Percentiles rank a stretch among this genome's conserved stretches.
These are phyloP conservation scores for Dothiorella sarmentorum DNA, from an alignment of 2,329 filamentous ascomycete genomes.

Conservation along the genomic window DNA sequence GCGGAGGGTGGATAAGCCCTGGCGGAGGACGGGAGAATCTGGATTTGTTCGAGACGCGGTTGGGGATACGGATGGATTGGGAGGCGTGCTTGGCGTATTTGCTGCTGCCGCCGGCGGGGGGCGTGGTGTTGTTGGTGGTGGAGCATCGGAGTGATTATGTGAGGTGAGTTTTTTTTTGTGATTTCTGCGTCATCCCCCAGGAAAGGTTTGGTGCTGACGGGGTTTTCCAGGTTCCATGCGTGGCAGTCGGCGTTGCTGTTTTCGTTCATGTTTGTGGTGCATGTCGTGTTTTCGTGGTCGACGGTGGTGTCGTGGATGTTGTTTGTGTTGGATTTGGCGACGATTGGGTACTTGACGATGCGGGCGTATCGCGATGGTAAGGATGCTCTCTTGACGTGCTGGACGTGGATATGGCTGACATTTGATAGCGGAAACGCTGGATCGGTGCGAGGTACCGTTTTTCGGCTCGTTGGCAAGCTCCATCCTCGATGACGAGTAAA, in stretches of 20 bases:
- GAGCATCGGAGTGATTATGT: conserved; percentile 98
- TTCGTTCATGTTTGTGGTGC: conserved; percentile 67
- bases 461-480: conserved; percentile 82
- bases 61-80: conserved; percentile 81
- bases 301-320: conserved; percentile 79
- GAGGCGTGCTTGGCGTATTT: conserved; percentile 91
- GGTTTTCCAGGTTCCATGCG: conserved; percentile 72
- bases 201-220: conserved; percentile 10
- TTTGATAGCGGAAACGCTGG: conserved; percentile 55
- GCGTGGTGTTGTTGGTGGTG: conserved; percentile 75
- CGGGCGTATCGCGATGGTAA: conserved; percentile 80
- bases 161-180: conserved; percentile 54
- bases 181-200: too few species aligned
- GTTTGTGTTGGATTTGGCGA: conserved; percentile 67
- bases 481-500: conserved; percentile 83
- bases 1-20: conserved; percentile 27
- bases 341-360: conserved; percentile 73
- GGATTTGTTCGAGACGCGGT: conserved; percentile 77
- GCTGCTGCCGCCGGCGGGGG: conserved; percentile 77
- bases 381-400: background rate
- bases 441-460: conserved; percentile 79
- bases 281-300: conserved; percentile 85
- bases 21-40: conserved; percentile 57
- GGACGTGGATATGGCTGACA: background rate
- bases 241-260: conserved; percentile 91